Conservation (phyloP, 495 filamentous ascomycete genomes). For the Tuber magnatum region DNA sequence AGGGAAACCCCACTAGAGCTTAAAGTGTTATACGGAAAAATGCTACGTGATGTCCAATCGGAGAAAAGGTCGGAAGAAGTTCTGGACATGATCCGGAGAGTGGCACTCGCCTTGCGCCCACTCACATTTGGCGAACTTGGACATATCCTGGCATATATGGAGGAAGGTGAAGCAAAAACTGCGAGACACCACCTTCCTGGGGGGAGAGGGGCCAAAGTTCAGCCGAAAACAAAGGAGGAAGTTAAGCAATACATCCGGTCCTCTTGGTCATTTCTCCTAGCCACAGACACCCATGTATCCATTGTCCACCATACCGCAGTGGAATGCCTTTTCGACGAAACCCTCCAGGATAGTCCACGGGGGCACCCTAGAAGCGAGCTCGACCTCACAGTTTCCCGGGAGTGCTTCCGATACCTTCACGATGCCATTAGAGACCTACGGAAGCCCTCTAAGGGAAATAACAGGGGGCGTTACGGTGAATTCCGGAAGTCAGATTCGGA, state of each 20-base stretch:
- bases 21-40: not conserved
- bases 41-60: not conserved
- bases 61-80: not conserved
- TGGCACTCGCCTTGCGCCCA: not conserved
- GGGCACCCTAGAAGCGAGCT: not conserved
- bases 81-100: not conserved
- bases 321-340: not conserved
- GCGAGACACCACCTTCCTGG: fast-evolving
- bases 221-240: not conserved
- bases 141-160: not conserved
- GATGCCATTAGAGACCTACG: not conserved
- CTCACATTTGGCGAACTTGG: not conserved
- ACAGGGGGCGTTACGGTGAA: no score
- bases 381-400: not conserved
- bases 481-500: no score
- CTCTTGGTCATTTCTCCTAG: not conserved
- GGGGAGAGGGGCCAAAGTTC: not conserved
- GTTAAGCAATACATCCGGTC: not conserved
- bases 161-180: not conserved
- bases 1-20: not conserved
- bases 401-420: not conserved
- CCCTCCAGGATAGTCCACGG: no score
- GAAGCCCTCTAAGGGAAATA: no score
- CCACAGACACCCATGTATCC: not conserved
- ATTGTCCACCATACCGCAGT: not conserved